Conservation (phyloP, 768 basidiomycete species). For the Pleurotus ostreatus region DNA sequence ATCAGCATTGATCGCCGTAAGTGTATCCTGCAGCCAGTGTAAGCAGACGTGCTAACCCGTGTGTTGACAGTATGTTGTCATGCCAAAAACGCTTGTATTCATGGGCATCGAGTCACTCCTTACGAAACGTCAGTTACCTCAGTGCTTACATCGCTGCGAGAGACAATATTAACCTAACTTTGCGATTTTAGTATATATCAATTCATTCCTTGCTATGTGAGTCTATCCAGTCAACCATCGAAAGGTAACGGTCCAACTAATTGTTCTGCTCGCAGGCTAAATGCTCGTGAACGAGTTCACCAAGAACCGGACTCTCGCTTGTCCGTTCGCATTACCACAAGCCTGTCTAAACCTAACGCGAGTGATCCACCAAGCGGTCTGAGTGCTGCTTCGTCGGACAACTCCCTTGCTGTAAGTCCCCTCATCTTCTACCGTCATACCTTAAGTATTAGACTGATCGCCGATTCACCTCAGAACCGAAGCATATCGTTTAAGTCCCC, state of each 20-base stretch:
- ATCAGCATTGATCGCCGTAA: slow-evolving; percentile 9
- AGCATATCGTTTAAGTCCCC: neutral
- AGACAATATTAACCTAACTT: neutral
- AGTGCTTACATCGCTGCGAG: neutral
- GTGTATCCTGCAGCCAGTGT: no score
- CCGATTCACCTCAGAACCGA: neutral
- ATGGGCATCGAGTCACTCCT: slow-evolving; percentile 17
- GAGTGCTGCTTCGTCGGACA: neutral
- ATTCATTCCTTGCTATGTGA: slow-evolving; percentile 28
- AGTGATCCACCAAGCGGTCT: neutral
- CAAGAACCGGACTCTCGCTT: neutral
- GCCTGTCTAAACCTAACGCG: neutral
- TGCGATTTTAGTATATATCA: slow-evolving; percentile 21
- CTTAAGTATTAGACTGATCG: neutral
- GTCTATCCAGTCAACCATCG: neutral
- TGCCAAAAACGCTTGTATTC: slow-evolving; percentile 16
- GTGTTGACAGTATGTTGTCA: slow-evolving; percentile 9
- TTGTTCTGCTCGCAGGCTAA: neutral
- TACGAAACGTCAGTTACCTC: slow-evolving; percentile 14
- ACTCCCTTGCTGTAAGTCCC: neutral
- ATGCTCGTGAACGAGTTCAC: neutral
- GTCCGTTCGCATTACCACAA: neutral
- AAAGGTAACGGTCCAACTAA: neutral
- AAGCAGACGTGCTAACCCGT: no score
- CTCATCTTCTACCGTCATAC: neutral